Conservation (phyloP, 768 basidiomycete genomes). For the Rhodosporidiobolus sp. region DNA sequence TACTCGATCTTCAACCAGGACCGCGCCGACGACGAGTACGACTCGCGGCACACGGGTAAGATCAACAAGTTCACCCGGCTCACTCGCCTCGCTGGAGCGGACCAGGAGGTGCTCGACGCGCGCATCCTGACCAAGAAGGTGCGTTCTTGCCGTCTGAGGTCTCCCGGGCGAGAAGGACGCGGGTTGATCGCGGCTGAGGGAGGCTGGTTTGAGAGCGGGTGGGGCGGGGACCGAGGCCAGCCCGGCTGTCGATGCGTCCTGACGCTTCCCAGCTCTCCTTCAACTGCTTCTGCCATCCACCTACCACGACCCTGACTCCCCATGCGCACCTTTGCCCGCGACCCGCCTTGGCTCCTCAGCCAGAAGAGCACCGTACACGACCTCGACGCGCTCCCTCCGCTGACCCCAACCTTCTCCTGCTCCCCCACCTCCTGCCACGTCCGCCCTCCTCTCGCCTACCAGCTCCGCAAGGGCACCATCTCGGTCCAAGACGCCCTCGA, state of each 20-base stretch:
- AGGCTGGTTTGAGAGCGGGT: not conserved
- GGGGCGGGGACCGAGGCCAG: not conserved
- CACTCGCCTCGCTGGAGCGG: not conserved
- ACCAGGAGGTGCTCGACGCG: constrained; percentile 13
- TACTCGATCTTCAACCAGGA: constrained; percentile 11
- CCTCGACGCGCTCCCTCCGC: not conserved
- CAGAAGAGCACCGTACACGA: not conserved
- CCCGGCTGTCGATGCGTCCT: not conserved
- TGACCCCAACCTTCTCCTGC: not conserved
- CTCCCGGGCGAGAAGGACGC: not conserved
- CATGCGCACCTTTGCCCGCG: too few species aligned
- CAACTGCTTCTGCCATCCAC: too few species aligned
- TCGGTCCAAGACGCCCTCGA: constrained; percentile 14
- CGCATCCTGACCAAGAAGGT: constrained; percentile 13
- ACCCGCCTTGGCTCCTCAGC: too few species aligned
- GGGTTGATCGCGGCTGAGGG: not conserved
- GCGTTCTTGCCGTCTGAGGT: not conserved
- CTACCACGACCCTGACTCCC: too few species aligned
- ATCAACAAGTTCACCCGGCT: constrained; percentile 10
- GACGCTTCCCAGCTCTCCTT: not conserved
- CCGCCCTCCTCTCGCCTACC: not conserved
- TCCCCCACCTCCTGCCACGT: not conserved
- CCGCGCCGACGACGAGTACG: not conserved
- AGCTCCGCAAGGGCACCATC: constrained; percentile 22
- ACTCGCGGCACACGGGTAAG: constrained; percentile 28